A percentile compares a stretch with the other conserved stretches of the same genome.
phyloP scores from a whole-genome alignment of 2,329 filamentous ascomycete species.

The Paraconiothyrium brasiliense region DNA sequence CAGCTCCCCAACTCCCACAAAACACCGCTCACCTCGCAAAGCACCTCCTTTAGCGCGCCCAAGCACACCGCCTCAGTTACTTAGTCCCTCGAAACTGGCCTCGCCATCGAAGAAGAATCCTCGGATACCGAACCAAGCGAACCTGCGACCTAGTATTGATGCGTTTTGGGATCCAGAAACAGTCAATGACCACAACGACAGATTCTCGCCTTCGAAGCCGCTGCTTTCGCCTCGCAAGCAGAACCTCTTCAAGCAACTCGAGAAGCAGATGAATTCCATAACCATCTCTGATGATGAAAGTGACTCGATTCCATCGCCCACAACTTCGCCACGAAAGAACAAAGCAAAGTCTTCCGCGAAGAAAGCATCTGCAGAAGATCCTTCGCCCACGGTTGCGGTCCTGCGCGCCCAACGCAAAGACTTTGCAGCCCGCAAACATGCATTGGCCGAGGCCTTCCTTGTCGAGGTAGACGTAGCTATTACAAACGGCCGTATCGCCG shows the following conservation, averaged over 20 bases:
- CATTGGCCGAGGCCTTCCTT: constrained; percentile 71
- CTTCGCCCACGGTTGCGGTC: constrained; percentile 30
- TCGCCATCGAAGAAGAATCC: constrained; percentile 49
- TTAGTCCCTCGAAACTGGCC: constrained; percentile 44
- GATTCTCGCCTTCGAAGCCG: constrained; percentile 46
- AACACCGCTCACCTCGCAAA: constrained; percentile 46
- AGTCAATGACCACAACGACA: constrained; percentile 50
- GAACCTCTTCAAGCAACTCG: constrained; percentile 42
- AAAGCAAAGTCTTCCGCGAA: constrained; percentile 24
- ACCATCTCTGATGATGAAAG: constrained; percentile 33
- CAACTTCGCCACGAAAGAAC: constrained; percentile 35
- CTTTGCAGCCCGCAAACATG: constrained; percentile 71
- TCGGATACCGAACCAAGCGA: constrained; percentile 39
- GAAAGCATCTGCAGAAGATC: constrained; percentile 6
- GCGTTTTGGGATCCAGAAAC: constrained; percentile 50
- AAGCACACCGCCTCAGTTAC: constrained; percentile 42
- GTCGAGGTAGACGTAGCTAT: constrained; percentile 73
- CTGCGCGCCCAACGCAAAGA: constrained; percentile 56
- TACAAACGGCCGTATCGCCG: constrained; percentile 66
- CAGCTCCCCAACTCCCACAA: constrained; percentile 46
- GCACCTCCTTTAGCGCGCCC: constrained; percentile 41
- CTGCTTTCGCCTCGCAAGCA: constrained; percentile 48
- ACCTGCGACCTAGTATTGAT: constrained; percentile 48
- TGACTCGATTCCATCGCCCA: constrained; percentile 34
- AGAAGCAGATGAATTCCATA: constrained; percentile 38